These are phyloP conservation scores for Lentinula raphanica DNA, from an alignment of 768 basidiomycete species.

Conservation along the genomic window DNA sequence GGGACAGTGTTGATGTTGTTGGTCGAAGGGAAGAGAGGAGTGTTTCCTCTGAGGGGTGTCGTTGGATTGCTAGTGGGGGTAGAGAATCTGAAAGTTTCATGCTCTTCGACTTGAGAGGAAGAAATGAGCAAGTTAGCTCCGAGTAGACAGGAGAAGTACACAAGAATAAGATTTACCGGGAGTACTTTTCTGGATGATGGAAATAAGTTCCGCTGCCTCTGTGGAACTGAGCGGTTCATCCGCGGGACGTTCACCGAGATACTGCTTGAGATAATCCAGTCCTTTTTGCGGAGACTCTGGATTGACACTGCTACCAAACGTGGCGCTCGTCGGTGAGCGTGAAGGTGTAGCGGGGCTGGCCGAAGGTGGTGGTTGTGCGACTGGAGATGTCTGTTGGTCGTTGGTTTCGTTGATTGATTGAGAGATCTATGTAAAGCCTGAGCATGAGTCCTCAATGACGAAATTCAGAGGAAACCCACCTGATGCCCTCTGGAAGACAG, in stretches of 20 bases:
- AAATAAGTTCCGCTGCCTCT: conserved; percentile 51
- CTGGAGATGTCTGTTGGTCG: too few relatives aligned
- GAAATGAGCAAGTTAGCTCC: conserved; percentile 6
- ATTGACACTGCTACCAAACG: background rate
- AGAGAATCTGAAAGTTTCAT: conserved; percentile 62
- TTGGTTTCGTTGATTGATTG: background rate
- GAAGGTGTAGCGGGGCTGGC: background rate
- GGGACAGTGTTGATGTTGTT: conserved; percentile 15
- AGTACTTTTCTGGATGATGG: conserved; percentile 48
- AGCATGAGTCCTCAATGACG: background rate
- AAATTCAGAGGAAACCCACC: conserved; percentile 13
- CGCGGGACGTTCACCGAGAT: background rate
- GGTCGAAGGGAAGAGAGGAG: conserved; percentile 22
- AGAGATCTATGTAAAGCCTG: background rate
- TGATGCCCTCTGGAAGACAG: conserved; percentile 23
- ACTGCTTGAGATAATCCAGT: background rate
- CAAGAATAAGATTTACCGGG: conserved; percentile 29
- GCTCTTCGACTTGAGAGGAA: conserved; percentile 24
- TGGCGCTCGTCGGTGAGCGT: conserved; percentile 1
- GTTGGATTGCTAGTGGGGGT: conserved; percentile 42
- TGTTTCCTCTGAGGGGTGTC: conserved; percentile 33
- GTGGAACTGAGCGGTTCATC: conserved; percentile 44
- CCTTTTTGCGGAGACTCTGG: conserved; percentile 18
- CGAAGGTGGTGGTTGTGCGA: background rate
- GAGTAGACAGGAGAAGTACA: background rate